Percentiles rank a stretch among this genome's conserved stretches.
Conservation (phyloP, 1,284 basidiomycete species). For the Ceratobasidium theobromae region DNA sequence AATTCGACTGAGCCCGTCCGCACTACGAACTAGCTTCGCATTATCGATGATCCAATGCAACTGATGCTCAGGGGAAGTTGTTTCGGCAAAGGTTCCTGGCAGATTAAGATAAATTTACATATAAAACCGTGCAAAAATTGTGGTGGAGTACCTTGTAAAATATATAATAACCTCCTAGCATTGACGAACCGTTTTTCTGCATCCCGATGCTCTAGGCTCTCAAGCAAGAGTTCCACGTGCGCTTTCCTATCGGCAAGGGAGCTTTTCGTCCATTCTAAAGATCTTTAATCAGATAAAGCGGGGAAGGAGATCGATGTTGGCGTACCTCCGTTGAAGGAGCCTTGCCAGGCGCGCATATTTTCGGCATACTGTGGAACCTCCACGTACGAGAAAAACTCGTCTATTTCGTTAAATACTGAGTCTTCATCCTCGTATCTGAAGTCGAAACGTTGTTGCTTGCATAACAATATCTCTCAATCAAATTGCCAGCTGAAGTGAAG, state of each 20-base stretch:
- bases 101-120: neutral
- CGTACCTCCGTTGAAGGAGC: conserved; percentile 74
- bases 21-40: conserved; percentile 79
- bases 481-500: neutral
- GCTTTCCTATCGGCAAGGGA: conserved; percentile 61
- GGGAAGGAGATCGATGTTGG: neutral
- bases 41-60: conserved; percentile 96
- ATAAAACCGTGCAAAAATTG: too few species aligned
- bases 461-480: neutral
- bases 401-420: conserved; percentile 87
- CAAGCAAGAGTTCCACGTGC: conserved; percentile 77
- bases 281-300: neutral
- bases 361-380: conserved; percentile 91
- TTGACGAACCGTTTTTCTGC: conserved; percentile 82
- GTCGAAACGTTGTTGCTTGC: conserved; percentile 80
- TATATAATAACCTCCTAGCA: conserved; percentile 83
- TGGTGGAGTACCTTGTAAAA: conserved; percentile 72
- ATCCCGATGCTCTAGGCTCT: conserved; percentile 82
- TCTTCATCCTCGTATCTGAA: conserved; percentile 95
- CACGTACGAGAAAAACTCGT: conserved; percentile 98
- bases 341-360: conserved; percentile 85
- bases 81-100: conserved; percentile 90
- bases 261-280: conserved; percentile 75
- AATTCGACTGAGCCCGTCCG: conserved; percentile 83
- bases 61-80: conserved; percentile 88